Base-by-base conservation (phyloP, 164 flowering plant genomes). In the Liriodendron chinense region DNA sequence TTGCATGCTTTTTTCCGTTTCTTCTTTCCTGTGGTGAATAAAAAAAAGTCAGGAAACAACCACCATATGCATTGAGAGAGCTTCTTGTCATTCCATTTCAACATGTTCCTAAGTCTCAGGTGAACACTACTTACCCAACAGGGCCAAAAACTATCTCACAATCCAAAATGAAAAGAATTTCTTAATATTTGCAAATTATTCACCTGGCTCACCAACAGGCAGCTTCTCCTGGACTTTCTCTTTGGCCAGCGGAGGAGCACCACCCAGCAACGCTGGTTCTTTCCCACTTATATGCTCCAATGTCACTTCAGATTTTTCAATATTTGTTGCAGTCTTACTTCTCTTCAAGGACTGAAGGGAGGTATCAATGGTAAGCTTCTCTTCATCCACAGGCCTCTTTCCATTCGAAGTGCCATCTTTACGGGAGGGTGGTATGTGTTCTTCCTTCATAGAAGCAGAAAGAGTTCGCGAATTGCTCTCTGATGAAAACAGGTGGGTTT, bases 191-290 rank as follows among this genome's bases (percentile, higher is more conserved):
- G 21, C 10, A 63, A 65, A 7, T 3, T 24, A 69, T 18, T 76
- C 78, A 94, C 99, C 99, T 86, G 88, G 88, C 72, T 96, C 98
- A 34, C 83, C 84, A 78, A 86, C 48, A 77, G 87, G 86, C 61
- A 88, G 77, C 85, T 84, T 91, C 86, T 94, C 94, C 76, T 89
- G 98, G 75, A 94, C 94, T 87, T 92, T 97, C 81, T 93, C 97
- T 70, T 92, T 93, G 64, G 77, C 87, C 62, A 77, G 75, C 43
- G 7, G 43, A 7, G 83, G 93, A 78, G 92, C 92, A 90, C 92
- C 87, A 8, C 86, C 84, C 70, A 91, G 97, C 7, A 97, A 89
- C 53, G 88, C 87, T 47, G 87, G 86, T 78, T 88, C 94, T 79
- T 82, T 91, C 61, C 84, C 77, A 78, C 86, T 86, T 56, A 79